Evolutionary conservation across 1,284 basidiomycete species (phyloP).

Genomic region (Cutaneotrichosporon spelunceum): DNA sequence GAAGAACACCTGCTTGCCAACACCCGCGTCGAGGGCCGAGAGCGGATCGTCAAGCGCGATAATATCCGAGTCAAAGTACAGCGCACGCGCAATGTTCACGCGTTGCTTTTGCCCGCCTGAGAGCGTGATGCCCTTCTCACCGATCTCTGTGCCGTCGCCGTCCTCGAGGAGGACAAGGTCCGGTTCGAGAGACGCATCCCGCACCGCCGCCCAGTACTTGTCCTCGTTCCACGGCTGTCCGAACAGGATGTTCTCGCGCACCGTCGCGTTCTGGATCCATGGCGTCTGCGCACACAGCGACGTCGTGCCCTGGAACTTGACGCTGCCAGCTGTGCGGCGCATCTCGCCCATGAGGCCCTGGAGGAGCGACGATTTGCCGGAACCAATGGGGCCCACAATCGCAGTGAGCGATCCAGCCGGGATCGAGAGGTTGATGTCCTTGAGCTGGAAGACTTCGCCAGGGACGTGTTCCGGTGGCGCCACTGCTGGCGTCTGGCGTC

Average conservation of each 20-base stretch:
- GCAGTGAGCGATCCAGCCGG: constrained; percentile 71
- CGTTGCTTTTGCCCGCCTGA: constrained; percentile 53
- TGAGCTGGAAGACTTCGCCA: constrained; percentile 63
- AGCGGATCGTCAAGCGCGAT: constrained; percentile 81
- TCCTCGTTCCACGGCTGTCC: constrained; percentile 74
- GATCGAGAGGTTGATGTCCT: constrained; percentile 62
- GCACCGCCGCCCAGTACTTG: constrained; percentile 71
- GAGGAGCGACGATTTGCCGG: constrained; percentile 60
- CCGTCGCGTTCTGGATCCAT: constrained; percentile 73
- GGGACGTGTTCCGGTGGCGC: constrained; percentile 39
- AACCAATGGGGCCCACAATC: constrained; percentile 71
- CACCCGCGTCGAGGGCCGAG: constrained; percentile 77
- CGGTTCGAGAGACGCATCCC: constrained; percentile 69
- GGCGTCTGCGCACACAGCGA: constrained; percentile 73
- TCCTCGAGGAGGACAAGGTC: constrained; percentile 77
- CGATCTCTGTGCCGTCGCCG: constrained; percentile 83
- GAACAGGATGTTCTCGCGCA: constrained; percentile 77
- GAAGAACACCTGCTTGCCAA: constrained; percentile 77
- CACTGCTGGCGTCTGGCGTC: constrained; percentile 21
- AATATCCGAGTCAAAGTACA: constrained; percentile 80
- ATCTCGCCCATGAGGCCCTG: constrained; percentile 76
- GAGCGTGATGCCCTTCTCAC: constrained; percentile 65
- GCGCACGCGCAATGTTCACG: constrained; percentile 66
- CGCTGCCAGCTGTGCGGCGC: constrained; percentile 61
- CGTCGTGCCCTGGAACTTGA: constrained; percentile 64